Conservation (phyloP, 148 eudicot species). For the Rhododendron simsii region DNA sequence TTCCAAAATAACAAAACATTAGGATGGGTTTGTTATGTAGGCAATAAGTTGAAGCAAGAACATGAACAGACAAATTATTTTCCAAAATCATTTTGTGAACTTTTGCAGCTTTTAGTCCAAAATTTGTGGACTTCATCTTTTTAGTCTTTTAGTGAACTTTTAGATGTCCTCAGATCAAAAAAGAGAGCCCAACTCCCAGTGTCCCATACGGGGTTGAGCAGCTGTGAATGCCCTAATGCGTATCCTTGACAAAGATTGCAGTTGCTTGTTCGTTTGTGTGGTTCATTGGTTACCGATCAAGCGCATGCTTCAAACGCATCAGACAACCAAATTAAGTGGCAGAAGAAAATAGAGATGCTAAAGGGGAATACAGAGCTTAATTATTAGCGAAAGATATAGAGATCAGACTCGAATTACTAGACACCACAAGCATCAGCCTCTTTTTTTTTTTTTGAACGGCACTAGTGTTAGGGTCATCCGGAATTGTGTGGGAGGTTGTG, state of each 20-base stretch:
- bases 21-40: no score
- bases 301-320: background rate
- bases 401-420: background rate
- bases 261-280: background rate
- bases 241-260: background rate
- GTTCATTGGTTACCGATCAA: background rate
- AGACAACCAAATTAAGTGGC: background rate
- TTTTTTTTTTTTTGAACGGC: no score
- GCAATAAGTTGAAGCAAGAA: no score
- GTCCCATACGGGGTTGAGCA: no score
- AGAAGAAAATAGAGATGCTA: background rate
- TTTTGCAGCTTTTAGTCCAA: no score
- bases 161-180: background rate
- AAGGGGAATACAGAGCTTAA: background rate
- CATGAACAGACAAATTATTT: no score
- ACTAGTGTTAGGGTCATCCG: background rate
- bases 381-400: background rate
- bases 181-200: no score
- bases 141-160: background rate
- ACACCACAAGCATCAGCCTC: background rate
- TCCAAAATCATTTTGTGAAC: no score
- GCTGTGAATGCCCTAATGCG: background rate
- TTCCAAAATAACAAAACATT: no score
- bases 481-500: background rate
- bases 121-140: background rate